These are phyloP conservation scores for Exophiala phaeomuriformis DNA, from an alignment of 2,329 filamentous ascomycete genomes.

Conservation along the genomic window DNA sequence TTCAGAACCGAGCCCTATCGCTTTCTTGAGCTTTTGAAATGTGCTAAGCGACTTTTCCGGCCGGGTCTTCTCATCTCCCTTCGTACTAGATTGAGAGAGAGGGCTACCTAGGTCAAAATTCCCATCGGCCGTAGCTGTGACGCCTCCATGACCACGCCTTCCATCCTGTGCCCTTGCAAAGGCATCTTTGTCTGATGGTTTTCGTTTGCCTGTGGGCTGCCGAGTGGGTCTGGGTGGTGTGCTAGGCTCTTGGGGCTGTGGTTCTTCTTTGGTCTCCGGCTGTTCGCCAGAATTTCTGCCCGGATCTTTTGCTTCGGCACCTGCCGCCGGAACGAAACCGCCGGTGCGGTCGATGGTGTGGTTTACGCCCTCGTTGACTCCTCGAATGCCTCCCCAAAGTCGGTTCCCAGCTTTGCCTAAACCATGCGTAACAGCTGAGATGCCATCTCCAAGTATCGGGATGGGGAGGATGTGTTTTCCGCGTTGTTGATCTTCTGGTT, in stretches of 20 bases:
- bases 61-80: conserved; percentile 14
- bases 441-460: conserved; percentile 44
- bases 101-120: conserved; percentile 6
- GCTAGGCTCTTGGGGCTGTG: background rate
- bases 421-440: conserved; percentile 46
- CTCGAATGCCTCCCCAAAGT: conserved; percentile 39
- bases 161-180: background rate
- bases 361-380: conserved; percentile 35
- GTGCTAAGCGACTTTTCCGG: conserved; percentile 11
- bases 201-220: conserved; percentile 7
- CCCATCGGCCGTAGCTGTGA: conserved; percentile 2
- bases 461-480: conserved; percentile 33
- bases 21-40: conserved; percentile 20
- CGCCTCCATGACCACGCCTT: background rate
- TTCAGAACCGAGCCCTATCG: conserved; percentile 21
- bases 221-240: background rate
- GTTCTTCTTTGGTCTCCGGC: background rate
- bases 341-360: conserved; percentile 32
- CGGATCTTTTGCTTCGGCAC: conserved; percentile 1
- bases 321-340: conserved; percentile 29
- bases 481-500: conserved; percentile 17
- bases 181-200: conserved; percentile 10
- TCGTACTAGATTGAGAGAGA: conserved; percentile 23
- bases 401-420: conserved; percentile 41
- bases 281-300: conserved; percentile 10